These are phyloP conservation scores for Myrica gale DNA, from an alignment of 306 rosid species.

Conservation along the genomic window DNA sequence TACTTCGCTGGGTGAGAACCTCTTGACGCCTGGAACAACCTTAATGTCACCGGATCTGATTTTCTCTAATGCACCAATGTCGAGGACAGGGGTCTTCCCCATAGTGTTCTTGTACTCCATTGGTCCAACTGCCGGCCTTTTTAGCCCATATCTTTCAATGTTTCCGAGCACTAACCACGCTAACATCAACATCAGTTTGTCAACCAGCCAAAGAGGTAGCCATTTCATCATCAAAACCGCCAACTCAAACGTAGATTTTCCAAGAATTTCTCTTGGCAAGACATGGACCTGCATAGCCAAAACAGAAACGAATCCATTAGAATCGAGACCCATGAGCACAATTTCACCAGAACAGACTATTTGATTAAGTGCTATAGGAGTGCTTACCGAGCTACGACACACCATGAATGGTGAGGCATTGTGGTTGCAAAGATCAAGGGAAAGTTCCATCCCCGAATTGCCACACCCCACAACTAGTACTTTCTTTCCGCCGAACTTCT, in stretches of 20 bases:
- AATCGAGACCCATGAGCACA: not conserved
- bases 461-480: slow-evolving; percentile 92
- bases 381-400: slow-evolving; percentile 78
- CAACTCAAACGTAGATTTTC: slow-evolving; percentile 79
- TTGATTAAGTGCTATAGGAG: not conserved
- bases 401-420: slow-evolving; percentile 79
- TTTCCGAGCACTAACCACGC: slow-evolving; percentile 73
- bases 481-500: slow-evolving; percentile 66
- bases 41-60: slow-evolving; percentile 77
- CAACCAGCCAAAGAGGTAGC: slow-evolving; percentile 83
- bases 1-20: slow-evolving; percentile 33
- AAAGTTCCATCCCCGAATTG: slow-evolving; percentile 93
- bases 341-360: not conserved
- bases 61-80: slow-evolving; percentile 71
- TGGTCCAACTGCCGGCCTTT: slow-evolving; percentile 75
- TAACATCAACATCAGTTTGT: slow-evolving; percentile 57
- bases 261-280: slow-evolving; percentile 65
- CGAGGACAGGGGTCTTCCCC: slow-evolving; percentile 95
- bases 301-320: slow-evolving; percentile 39
- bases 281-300: slow-evolving; percentile 66
- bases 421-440: slow-evolving; percentile 84
- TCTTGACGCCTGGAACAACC: slow-evolving; percentile 72
- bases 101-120: slow-evolving; percentile 60
- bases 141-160: slow-evolving; percentile 61
- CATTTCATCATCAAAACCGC: slow-evolving; percentile 71